phyloP scores from a whole-genome alignment of 345 rosid genomes.

The Mercurialis annua region DNA sequence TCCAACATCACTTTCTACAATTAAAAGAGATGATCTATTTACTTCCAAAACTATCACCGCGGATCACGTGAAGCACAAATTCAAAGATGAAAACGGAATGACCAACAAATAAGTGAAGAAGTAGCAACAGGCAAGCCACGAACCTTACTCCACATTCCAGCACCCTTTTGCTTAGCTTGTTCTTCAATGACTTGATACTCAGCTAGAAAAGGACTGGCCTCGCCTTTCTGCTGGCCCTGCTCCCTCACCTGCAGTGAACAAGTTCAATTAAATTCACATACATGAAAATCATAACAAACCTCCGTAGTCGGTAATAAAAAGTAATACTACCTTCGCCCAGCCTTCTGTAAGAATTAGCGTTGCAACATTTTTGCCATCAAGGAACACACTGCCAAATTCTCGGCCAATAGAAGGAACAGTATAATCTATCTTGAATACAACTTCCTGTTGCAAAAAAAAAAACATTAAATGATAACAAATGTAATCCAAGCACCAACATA shows the following conservation, averaged over 20 bases:
- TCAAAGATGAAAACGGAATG: not conserved
- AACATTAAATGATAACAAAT: not conserved
- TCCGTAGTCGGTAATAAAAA: not conserved
- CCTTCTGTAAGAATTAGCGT: conserved; percentile 66
- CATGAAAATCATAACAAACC: not conserved
- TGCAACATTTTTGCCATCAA: conserved; percentile 79
- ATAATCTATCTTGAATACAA: conserved; percentile 85
- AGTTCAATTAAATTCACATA: conserved; percentile 8
- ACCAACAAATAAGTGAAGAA: not conserved
- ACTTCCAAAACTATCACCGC: conserved; percentile 1
- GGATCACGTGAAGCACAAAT: not conserved
- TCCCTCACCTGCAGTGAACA: conserved; percentile 64
- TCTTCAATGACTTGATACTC: conserved; percentile 65
- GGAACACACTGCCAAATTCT: conserved; percentile 90
- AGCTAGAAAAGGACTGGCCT: conserved; percentile 73
- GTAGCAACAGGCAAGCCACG: conserved; percentile 1
- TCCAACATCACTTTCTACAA: not conserved
- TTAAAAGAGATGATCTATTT: not conserved
- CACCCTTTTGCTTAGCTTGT: conserved; percentile 73
- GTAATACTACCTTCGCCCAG: conserved; percentile 76
- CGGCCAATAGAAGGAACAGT: conserved; percentile 66
- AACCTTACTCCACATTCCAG: conserved; percentile 92
- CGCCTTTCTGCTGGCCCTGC: conserved; percentile 82
- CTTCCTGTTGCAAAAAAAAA: conserved; percentile 54
- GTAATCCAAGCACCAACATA: not conserved